Base-by-base conservation (phyloP, 768 basidiomycete genomes). In the Filobasidium floriforme region DNA sequence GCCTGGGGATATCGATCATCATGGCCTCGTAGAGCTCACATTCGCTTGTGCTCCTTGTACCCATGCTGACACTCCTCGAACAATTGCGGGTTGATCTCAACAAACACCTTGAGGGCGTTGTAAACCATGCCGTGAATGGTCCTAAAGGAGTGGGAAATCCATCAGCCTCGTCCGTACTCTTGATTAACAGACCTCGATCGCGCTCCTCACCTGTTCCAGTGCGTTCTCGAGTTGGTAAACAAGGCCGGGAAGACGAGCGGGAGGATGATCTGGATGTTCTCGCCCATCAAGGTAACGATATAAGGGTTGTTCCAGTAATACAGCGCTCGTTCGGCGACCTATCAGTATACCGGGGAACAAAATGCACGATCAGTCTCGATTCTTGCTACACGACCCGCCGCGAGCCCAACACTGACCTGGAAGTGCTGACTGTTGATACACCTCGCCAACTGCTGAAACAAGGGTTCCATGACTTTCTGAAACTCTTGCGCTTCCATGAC, bases 221-320 rank as follows among this genome's bases (percentile, higher is more conserved):
- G 96, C 24, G 89, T 87, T 79, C 89, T 92, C 55, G 93, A 97
- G 79, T 97, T 98, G 49, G 87, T 88, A 78, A 94, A 97, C 69
- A 99, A 80, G 7, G 93, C 89, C 32, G 94, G 92, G 82, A 98
- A 99, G 60, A 99, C 92, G 74, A 99, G 90, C 7, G 96, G 96
- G 37, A 99, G 83, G 66, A 99, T 86, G 68, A 87, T 80, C 26
- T 85, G 79, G 69, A 98, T 83, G 77, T 98, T 98, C 74, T 98
- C 92, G 78, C 91, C 90, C 91, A 99, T 98, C 61, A 99, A 85
- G 79, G 96, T 99, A 73, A 99, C 90, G 71, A 98, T 93, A 80
- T 98, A 99, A 81, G 98, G 96, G 81, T 98, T 98, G 81, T 98
- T 97, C 96, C 96, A 99, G 79, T 96, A 98, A 72, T 96, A 84